phyloP scores from a whole-genome alignment of 2,329 filamentous ascomycete genomes.

The Alternaria sp. region DNA sequence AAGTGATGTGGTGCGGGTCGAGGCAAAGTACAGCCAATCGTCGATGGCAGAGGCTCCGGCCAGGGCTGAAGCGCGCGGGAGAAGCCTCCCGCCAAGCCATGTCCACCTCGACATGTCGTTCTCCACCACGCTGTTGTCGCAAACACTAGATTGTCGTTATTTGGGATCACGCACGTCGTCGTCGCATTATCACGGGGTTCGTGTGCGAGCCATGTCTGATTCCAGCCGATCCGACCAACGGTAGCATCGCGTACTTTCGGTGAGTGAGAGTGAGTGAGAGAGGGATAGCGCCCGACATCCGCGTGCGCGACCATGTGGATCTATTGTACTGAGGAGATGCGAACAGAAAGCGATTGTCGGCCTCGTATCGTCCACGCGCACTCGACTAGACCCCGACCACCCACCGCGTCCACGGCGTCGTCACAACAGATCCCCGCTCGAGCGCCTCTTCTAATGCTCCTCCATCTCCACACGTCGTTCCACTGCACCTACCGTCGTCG shows the following conservation, averaged over 20 bases:
- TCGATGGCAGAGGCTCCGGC: constrained; percentile 6
- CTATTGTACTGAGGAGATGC: constrained; percentile 15
- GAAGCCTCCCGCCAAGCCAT: constrained; percentile 18
- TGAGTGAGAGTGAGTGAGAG: constrained; percentile 26
- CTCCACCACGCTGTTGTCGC: constrained; percentile 9
- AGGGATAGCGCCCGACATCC: constrained; percentile 15
- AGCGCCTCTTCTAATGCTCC: constrained; percentile 29
- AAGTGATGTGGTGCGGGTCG: constrained; percentile 8
- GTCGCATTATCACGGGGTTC: constrained; percentile 1
- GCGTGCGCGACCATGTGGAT: constrained; percentile 11
- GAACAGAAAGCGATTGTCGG: constrained; percentile 6
- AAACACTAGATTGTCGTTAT: constrained; percentile 8
- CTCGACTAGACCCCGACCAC: neutral
- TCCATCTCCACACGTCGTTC: constrained; percentile 20
- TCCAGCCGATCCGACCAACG: constrained; percentile 33
- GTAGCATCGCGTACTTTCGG: constrained; percentile 14
- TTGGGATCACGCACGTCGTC: neutral
- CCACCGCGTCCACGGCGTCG: constrained; percentile 7
- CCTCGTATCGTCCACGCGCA: constrained; percentile 2
- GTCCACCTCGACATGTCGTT: constrained; percentile 12
- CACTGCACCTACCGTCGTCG: constrained; percentile 14
- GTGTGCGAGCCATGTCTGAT: constrained; percentile 41
- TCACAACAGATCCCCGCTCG: constrained; percentile 7
- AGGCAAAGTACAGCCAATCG: constrained; percentile 10
- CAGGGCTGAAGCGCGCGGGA: constrained; percentile 12